Percentiles rank a stretch among this genome's conserved stretches.
These are phyloP conservation scores for Yarrowia sp. DNA, from an alignment of 805 yeast genomes.

Conservation along the genomic window DNA sequence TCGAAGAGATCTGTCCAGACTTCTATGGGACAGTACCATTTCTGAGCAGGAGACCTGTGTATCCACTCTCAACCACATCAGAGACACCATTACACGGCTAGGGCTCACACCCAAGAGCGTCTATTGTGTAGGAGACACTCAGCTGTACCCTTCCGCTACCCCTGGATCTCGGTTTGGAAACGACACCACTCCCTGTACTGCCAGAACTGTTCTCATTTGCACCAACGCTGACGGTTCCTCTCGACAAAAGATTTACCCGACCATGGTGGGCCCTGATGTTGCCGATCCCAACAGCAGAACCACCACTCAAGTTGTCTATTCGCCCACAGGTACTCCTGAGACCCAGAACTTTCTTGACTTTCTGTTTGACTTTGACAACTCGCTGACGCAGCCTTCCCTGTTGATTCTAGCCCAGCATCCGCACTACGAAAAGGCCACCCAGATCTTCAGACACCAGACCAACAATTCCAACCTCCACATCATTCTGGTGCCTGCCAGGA, in stretches of 20 bases:
- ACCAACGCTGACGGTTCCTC: slow-evolving; percentile 28
- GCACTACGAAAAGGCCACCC: slow-evolving; percentile 28
- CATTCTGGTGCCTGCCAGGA: slow-evolving; percentile 20
- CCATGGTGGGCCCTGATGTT: slow-evolving; percentile 14
- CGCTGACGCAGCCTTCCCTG: slow-evolving; percentile 7
- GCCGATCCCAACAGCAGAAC: not conserved
- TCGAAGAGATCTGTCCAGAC: slow-evolving; percentile 11
- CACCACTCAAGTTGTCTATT: not conserved
- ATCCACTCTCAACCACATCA: not conserved
- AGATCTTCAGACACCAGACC: slow-evolving; percentile 30
- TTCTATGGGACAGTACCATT: slow-evolving; percentile 20
- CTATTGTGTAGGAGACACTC: slow-evolving; percentile 17
- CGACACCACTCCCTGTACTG: slow-evolving; percentile 11
- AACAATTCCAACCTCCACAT: slow-evolving; percentile 29
- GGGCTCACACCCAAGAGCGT: slow-evolving; percentile 20
- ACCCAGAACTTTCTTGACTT: slow-evolving; percentile 26
- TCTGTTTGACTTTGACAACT: slow-evolving; percentile 18
- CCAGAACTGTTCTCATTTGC: slow-evolving; percentile 7
- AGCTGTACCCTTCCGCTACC: slow-evolving; percentile 23
- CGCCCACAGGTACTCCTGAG: slow-evolving; percentile 25
- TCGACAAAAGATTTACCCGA: not conserved
- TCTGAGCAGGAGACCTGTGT: slow-evolving; percentile 22
- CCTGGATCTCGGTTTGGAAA: slow-evolving; percentile 23
- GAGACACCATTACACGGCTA: slow-evolving; percentile 20
- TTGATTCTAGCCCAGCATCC: slow-evolving; percentile 26